Evolutionary conservation across 2,329 filamentous ascomycete species (phyloP).

Genomic region (Colletotrichum chlorophyti): DNA sequence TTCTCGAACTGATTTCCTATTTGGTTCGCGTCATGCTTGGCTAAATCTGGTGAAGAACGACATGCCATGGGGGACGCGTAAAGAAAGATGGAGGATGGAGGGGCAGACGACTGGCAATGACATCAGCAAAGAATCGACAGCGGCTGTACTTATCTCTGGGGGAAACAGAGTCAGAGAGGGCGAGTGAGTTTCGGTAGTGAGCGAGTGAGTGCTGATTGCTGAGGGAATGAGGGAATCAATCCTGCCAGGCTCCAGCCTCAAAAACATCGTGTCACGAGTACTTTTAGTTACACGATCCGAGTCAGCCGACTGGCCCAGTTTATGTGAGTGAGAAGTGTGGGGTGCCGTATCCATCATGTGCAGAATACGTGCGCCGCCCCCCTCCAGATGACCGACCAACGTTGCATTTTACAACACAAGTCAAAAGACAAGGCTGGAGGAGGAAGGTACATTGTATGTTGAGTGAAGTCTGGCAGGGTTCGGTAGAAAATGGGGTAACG

Average conservation of each 20-base stretch:
- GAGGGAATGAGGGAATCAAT: neutral
- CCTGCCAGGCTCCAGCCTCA: neutral
- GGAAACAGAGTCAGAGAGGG: too few relatives aligned
- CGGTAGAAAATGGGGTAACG: too few relatives aligned
- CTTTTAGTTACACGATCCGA: conserved; percentile 17
- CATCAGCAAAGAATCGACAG: neutral
- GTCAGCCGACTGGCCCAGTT: conserved; percentile 17
- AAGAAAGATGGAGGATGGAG: neutral
- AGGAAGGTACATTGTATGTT: too few relatives aligned
- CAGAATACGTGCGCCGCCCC: conserved; percentile 5
- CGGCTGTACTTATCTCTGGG: neutral
- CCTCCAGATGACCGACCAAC: too few relatives aligned
- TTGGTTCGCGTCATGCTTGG: neutral
- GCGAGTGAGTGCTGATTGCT: too few relatives aligned
- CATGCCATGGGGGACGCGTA: neutral
- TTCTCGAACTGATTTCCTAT: too few relatives aligned
- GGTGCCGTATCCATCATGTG: conserved; percentile 16
- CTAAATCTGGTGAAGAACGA: neutral
- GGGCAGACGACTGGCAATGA: neutral
- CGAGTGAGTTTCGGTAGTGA: too few relatives aligned
- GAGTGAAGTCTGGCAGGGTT: too few relatives aligned
- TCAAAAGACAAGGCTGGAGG: neutral
- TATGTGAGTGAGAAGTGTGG: conserved; percentile 16
- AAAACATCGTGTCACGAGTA: conserved; percentile 24
- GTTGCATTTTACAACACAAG: too few relatives aligned